Conservation (phyloP, 352 stramenopile species). For the Globisporangium splendens region DNA sequence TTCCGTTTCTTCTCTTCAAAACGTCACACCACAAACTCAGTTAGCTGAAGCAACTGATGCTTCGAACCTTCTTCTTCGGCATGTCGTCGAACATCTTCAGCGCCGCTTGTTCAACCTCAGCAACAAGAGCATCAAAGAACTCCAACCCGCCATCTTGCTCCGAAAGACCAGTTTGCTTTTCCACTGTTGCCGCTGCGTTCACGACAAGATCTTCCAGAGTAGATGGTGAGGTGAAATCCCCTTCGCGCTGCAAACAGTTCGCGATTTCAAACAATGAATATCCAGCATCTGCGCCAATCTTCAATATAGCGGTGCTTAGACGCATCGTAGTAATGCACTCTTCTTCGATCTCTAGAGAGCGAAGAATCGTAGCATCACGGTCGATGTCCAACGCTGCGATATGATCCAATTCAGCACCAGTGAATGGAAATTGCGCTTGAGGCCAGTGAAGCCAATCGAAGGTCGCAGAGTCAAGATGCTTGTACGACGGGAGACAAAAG, state of each 20-base stretch:
- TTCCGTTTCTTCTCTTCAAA: slow-evolving; percentile 21
- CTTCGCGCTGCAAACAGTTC: slow-evolving; percentile 72
- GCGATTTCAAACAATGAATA: slow-evolving; percentile 87
- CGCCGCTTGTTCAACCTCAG: slow-evolving; percentile 31
- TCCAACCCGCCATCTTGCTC: slow-evolving; percentile 25
- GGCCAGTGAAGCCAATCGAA: slow-evolving; percentile 89
- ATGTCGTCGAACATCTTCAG: slow-evolving; percentile 51
- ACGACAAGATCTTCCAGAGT: slow-evolving; percentile 70
- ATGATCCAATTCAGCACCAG: slow-evolving; percentile 63
- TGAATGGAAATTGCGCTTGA: slow-evolving; percentile 87
- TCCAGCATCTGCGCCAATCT: slow-evolving; percentile 70
- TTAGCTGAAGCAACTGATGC: slow-evolving; percentile 86
- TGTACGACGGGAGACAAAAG: slow-evolving; percentile 82
- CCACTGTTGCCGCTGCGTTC: slow-evolving; percentile 31
- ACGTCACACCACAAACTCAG: slow-evolving; percentile 1
- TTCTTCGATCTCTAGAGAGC: slow-evolving; percentile 72
- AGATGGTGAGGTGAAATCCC: slow-evolving; percentile 74
- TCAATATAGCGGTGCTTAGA: slow-evolving; percentile 69
- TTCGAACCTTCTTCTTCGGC: slow-evolving; percentile 85
- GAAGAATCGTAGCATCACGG: slow-evolving; percentile 57
- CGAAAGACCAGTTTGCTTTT: slow-evolving; percentile 26
- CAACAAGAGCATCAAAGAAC: slow-evolving; percentile 61
- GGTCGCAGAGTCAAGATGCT: slow-evolving; percentile 72
- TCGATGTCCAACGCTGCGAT: slow-evolving; percentile 63
- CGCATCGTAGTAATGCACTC: slow-evolving; percentile 81